Evolutionary conservation across 2,329 filamentous ascomycete genomes (phyloP).

Genomic region (Elsinoe perseae): DNA sequence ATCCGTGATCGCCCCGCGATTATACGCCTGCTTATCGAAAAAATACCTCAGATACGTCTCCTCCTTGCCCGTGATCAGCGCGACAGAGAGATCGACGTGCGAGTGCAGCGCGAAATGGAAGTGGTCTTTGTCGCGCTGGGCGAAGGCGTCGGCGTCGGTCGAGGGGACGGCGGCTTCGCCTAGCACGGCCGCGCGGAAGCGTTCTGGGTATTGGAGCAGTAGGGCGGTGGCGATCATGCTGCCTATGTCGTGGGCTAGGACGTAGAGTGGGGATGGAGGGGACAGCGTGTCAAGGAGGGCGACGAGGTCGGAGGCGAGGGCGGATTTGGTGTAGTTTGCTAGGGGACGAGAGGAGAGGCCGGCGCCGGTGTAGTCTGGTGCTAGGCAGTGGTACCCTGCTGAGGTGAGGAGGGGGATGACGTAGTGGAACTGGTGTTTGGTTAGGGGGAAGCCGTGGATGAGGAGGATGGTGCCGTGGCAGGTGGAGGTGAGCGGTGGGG

Average conservation of each 20-base stretch:
- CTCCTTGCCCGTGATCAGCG: conserved; percentile 34
- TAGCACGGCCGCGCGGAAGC: conserved; percentile 33
- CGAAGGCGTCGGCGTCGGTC: conserved; percentile 28
- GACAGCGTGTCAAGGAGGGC: conserved; percentile 25
- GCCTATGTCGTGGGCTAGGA: conserved; percentile 44
- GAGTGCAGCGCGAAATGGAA: conserved; percentile 38
- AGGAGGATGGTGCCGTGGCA: conserved; percentile 30
- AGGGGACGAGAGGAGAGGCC: conserved; percentile 33
- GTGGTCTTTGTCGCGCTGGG: conserved; percentile 20
- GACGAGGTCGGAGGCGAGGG: conserved; percentile 35
- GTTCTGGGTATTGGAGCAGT: conserved; percentile 31
- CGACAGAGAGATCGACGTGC: conserved; percentile 32
- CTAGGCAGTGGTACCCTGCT: conserved; percentile 36
- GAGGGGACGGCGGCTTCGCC: conserved; percentile 38
- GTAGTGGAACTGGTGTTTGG: conserved; percentile 34
- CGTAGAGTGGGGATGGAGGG: conserved; percentile 33
- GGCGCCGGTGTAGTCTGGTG: conserved; percentile 35
- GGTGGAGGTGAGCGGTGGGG: not conserved
- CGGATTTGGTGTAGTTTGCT: conserved; percentile 34
- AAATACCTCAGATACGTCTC: conserved; percentile 37
- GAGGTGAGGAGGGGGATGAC: conserved; percentile 26
- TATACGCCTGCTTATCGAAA: conserved; percentile 32
- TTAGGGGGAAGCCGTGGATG: conserved; percentile 41
- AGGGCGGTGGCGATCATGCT: conserved; percentile 41
- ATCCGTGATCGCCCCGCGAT: conserved; percentile 30